These are phyloP conservation scores for Zalaria sp. DNA, from an alignment of 2,329 filamentous ascomycete species.

Conservation along the genomic window DNA sequence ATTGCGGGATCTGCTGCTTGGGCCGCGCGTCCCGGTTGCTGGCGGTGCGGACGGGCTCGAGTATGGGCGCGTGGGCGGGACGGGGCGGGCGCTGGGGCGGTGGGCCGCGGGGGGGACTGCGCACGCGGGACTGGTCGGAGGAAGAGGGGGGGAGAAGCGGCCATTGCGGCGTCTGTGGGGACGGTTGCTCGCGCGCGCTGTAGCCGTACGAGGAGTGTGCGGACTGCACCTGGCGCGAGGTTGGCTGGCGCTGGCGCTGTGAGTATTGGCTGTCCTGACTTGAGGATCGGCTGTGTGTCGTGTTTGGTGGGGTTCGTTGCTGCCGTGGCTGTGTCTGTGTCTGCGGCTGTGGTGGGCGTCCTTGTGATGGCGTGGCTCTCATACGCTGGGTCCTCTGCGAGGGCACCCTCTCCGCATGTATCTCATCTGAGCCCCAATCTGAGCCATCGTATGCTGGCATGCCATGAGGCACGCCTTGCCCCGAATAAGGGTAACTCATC, in stretches of 20 bases:
- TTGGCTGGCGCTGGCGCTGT: too few species aligned
- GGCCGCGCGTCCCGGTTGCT: background rate
- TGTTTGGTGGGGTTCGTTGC: background rate
- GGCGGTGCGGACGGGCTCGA: background rate
- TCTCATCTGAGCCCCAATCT: background rate
- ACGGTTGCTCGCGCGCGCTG: too few species aligned
- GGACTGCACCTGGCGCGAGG: too few species aligned
- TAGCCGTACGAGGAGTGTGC: too few species aligned
- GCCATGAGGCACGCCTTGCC: background rate
- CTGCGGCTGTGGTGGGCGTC: background rate
- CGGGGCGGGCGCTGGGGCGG: background rate
- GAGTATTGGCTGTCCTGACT: background rate
- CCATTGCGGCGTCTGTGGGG: too few species aligned
- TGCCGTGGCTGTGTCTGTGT: background rate
- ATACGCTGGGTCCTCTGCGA: background rate
- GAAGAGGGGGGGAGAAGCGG: too few species aligned
- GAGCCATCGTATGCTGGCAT: background rate
- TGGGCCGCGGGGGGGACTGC: background rate
- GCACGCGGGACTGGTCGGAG: too few species aligned
- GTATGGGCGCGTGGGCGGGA: background rate
- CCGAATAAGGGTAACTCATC: background rate
- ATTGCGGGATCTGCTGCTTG: constrained; percentile 1
- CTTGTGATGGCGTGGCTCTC: background rate
- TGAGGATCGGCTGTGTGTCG: background rate
- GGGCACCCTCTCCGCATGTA: too few species aligned